A percentile compares a stretch with the other conserved stretches of the same genome.
Evolutionary conservation across 495 filamentous ascomycete genomes (phyloP).

Genomic region (Pseudotulostoma volvatum): DNA sequence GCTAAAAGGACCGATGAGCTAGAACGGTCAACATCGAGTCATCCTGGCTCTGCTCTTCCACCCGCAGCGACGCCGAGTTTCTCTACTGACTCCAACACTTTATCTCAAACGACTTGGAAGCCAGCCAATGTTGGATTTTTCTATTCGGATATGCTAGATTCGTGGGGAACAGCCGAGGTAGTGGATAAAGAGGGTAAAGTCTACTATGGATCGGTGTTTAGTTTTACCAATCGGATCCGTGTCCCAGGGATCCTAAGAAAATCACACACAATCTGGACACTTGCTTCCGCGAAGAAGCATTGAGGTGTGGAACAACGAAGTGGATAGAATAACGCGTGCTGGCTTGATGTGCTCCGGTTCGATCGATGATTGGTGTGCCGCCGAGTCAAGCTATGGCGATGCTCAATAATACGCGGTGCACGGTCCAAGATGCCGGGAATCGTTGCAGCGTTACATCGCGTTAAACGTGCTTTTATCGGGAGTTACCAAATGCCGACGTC

Average conservation of each 20-base stretch:
- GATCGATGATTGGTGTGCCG: background rate
- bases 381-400: too few relatives aligned
- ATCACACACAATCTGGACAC: background rate
- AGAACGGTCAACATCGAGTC: too few relatives aligned
- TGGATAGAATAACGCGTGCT: background rate
- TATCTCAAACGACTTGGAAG: background rate
- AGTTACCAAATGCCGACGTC: too few relatives aligned
- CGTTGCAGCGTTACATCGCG: too few relatives aligned
- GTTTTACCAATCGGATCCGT: background rate
- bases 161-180: background rate
- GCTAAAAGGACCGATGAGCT: too few relatives aligned
- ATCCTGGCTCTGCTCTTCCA: too few relatives aligned
- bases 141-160: background rate
- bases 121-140: background rate
- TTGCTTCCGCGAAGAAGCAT: background rate
- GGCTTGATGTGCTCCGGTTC: background rate
- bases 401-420: too few relatives aligned
- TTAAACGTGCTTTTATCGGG: too few relatives aligned
- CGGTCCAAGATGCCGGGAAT: too few relatives aligned
- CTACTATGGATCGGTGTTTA: background rate
- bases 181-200: background rate
- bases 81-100: background rate
- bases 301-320: background rate
- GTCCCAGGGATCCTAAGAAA: background rate
- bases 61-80: background rate